These are phyloP conservation scores for Cyathus striatus DNA, from an alignment of 768 basidiomycete genomes.

Conservation along the genomic window DNA sequence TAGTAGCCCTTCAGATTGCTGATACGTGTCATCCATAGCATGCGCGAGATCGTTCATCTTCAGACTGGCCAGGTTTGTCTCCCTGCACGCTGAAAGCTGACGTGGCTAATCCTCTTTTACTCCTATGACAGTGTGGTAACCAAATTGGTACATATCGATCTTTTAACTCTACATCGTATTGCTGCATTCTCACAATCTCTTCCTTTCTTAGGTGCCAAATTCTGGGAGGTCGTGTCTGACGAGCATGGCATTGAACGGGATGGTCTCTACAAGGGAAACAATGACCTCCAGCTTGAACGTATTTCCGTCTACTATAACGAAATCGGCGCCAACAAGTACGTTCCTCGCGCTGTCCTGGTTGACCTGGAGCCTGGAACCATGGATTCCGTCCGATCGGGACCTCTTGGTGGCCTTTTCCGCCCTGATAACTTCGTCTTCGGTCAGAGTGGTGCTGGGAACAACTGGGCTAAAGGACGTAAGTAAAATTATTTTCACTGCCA, in stretches of 20 bases:
- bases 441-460: conserved; percentile 98
- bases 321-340: conserved; percentile 92
- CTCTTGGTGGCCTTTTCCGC: conserved; percentile 89
- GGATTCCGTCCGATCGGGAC: conserved; percentile 88
- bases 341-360: conserved; percentile 94
- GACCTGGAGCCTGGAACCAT: conserved; percentile 98
- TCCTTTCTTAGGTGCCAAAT: conserved; percentile 68
- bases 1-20: conserved; percentile 15
- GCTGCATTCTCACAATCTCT: conserved; percentile 10
- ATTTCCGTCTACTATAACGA: conserved; percentile 99
- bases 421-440: conserved; percentile 99
- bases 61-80: conserved; percentile 92
- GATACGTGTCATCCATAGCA: conserved; percentile 50
- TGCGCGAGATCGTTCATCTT: conserved; percentile 99
- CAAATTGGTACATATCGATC: conserved; percentile 77
- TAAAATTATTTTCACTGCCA: conserved; percentile 18
- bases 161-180: conserved; percentile 10
- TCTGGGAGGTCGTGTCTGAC: conserved; percentile 98
- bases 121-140: conserved; percentile 81
- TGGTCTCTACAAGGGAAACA: conserved; percentile 90
- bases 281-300: conserved; percentile 94
- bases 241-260: conserved; percentile 95
- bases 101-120: conserved; percentile 11
- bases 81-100: too few relatives aligned
- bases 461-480: conserved; percentile 99